Conservation (phyloP, 208 protist genomes). For the Trypanosoma cruzi region DNA sequence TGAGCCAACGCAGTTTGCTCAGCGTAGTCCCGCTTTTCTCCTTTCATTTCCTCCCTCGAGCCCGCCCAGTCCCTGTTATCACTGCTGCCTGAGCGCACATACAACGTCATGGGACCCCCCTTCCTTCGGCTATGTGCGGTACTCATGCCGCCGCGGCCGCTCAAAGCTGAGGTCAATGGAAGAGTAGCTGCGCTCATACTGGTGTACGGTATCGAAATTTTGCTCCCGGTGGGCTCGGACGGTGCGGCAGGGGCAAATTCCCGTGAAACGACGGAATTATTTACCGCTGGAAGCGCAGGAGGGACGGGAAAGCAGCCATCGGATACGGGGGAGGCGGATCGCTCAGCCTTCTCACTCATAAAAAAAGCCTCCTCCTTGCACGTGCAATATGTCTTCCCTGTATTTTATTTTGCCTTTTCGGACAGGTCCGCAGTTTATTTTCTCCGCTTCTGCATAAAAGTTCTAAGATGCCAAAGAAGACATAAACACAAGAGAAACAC, state of each 20-base stretch:
- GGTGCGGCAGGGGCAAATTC: neutral
- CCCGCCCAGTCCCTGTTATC: constrained; percentile 6
- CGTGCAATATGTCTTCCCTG: neutral
- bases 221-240: neutral
- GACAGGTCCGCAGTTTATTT: too few species aligned
- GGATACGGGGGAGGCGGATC: constrained; percentile 13
- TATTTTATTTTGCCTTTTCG: neutral
- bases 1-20: neutral
- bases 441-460: neutral
- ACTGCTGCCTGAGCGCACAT: constrained; percentile 23
- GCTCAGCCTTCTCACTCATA: constrained; percentile 8
- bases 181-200: constrained; percentile 6
- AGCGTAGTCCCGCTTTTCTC: neutral
- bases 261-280: neutral
- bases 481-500: constrained; percentile 1
- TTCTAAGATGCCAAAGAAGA: neutral
- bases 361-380: too few species aligned
- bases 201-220: neutral
- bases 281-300: neutral
- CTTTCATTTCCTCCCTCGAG: neutral
- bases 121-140: constrained; percentile 24
- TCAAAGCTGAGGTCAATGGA: neutral
- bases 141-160: constrained; percentile 1
- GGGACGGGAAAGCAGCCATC: neutral
- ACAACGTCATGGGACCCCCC: constrained; percentile 36